phyloP scores from a whole-genome alignment of 176 grass and related monocot genomes.

The Triticum turgidum region DNA sequence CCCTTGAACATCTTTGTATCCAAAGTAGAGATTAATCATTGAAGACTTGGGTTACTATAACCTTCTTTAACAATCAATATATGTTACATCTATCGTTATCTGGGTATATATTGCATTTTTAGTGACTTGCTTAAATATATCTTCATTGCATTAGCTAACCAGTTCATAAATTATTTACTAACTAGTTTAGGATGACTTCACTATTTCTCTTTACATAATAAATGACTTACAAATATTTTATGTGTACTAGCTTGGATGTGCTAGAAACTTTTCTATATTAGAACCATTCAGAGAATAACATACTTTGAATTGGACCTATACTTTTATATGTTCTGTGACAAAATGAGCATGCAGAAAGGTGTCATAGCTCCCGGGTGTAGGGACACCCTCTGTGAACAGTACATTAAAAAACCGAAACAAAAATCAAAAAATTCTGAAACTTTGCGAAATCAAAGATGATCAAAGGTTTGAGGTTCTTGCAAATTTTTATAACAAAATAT shows the following conservation, averaged over 20 bases:
- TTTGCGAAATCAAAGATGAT: too few relatives aligned
- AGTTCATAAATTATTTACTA: not conserved
- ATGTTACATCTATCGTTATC: not conserved
- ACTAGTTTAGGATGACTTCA: not conserved
- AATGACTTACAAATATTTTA: not conserved
- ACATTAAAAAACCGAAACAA: too few relatives aligned
- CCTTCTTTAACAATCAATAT: not conserved
- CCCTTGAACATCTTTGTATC: not conserved
- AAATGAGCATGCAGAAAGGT: not conserved
- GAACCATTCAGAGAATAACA: not conserved
- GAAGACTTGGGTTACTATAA: too few relatives aligned
- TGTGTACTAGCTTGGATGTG: not conserved
- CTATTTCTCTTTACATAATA: not conserved
- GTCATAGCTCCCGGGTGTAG: too few relatives aligned
- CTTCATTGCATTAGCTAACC: not conserved
- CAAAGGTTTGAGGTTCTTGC: too few relatives aligned
- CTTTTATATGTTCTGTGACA: not conserved
- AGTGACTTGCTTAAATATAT: not conserved
- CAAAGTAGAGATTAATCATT: too few relatives aligned
- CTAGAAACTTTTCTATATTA: not conserved
- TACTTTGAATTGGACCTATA: not conserved
- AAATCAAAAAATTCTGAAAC: too few relatives aligned
- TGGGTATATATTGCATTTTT: not conserved
- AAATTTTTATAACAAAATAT: too few relatives aligned
- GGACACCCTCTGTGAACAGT: too few relatives aligned